Evolutionary conservation across 2,329 filamentous ascomycete genomes (phyloP), one percentile per base, ranked within the genome.

Genomic region (Torrubiella hemipterigena): DNA sequence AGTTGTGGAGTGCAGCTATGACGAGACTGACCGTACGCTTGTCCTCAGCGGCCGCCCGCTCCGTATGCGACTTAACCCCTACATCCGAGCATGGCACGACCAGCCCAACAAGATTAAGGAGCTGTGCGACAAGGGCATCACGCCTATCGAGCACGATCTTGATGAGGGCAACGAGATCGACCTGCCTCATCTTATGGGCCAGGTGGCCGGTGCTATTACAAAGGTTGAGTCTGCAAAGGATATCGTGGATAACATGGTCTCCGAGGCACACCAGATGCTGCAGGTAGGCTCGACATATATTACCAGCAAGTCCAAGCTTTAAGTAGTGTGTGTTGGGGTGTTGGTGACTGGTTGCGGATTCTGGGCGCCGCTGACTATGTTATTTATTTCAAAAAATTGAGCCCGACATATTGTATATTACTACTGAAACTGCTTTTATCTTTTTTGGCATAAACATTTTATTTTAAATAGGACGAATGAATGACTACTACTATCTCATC

Each of bases 181-280:
- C 48, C 63, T 81, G 33, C 89, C 89, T 11, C 86, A 87, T 55
- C 51, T 95, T 47, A 95, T 95, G 89, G 89, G 89, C 1, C 84
- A 94, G 60, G 87, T 94, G 8, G 82, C 84, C 1, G 87, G 81
- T 3, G 68, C 77, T 1, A 81, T 95, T 34, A 56, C 61, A 20
- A 74, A 78, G 42, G 73, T 95, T 37, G 76, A 89, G 62, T 84
- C 86, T 0, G 89, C 89, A 0, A 70, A 63, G 29, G 69, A 78
- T 41, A 94, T 95, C 59, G 77, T 96, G 14, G 69, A 77, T 38
- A 84, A 93, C 42, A 95, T 96, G 85, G 82, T 94, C 7, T 57
- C 59, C 13, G 77, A 87, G 52, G 84, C 83, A 2, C 73, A 76
- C 7, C 65, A 69, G 2, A 73, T 79, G 64, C 49, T 93, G 44